Evolutionary conservation across 257 asterid genomes (phyloP), one percentile per base, ranked within the genome.

Genomic region (Solanum commersonii): DNA sequence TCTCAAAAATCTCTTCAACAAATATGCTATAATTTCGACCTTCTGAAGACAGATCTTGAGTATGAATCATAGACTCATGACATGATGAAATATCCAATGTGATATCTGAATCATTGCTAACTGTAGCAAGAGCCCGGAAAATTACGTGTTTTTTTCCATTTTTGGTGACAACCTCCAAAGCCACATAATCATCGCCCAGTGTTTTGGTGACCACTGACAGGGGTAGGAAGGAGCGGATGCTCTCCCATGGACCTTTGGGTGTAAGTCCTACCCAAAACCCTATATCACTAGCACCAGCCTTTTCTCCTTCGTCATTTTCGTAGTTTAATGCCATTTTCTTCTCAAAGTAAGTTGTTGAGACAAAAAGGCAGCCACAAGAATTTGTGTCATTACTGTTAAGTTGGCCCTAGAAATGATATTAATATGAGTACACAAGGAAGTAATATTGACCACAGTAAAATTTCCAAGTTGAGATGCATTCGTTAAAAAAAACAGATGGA

Each of bases 171-270:
- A 97, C 95, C 88, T 97, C 99, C 67, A 96, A 86, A 88, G 98
- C 99, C 89, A 96, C 92, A 94, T 92, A 94, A 87, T 94, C 98
- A 91, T 94, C 96, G 87, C 91, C 87, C 85, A 97, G 89, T 90
- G 94, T 93, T 95, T 91, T 93, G 88, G 98, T 91, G 89, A 90
- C 92, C 87, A 95, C 96, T 85, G 99, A 94, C 60, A 92, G 89
- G 79, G 99, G 99, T 92, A 96, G 96, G 89, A 94, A 92, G 84
- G 99, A 97, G 60, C 99, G 99, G 83, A 95, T 93, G 91, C 99
- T 96, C 92, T 97, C 95, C 99, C 99, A 97, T 86, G 96, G 94
- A 89, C 99, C 99, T 89, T 93, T 93, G 37, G 94, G 94, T 84
- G 93, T 90, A 87, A 96, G 97, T 89, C 98, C 94, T 90, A 96